Evolutionary conservation across 441 rosid species (phyloP), one percentile per base, ranked within the genome.

Genomic region (Populus hybrid): DNA sequence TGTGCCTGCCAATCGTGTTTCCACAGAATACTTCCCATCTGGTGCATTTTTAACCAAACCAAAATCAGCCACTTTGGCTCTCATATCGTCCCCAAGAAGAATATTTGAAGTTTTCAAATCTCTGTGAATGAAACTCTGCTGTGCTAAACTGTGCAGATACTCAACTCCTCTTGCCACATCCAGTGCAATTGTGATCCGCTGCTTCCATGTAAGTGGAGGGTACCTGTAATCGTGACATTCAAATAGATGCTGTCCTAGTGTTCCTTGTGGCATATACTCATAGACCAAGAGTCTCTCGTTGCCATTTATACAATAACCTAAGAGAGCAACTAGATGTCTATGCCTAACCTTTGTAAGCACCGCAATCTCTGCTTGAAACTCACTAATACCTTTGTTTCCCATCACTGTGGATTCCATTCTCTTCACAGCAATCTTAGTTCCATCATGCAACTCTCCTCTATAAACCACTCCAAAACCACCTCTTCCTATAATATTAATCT

Each of bases 401-500:
- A 85, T 81, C 5, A 86, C 74, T n/a, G 82, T 67, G 73, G 88
- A 88, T 67, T 89, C 91, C 97, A 93, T 93, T 80, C 97, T 89
- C 85, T 93, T 93, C 20, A 91, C 89, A 1, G 97, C 94, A 73
- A 91, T 87, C 83, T 78, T 84, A 4, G 93, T 71, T 23, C 76
- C 76, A 11, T 78, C 80, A 8, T 88, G 93, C 67, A 91, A 74
- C 36, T 86, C 90, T 1, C 97, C 97, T 12, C 78, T 84, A 28
- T 91, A 93, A 36, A 93, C 97, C 26, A 87, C 90, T 21, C 95
- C 95, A 18, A 91, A 93, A 34, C 97, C 97, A 20, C 97, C 97
- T 82, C 84, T 90, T 3, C 97, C 97, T 75, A 91, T 73, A 26
- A 93, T 74, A 71, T 90, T 90, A 8, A 72, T 77, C 71, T 89